Conservation (phyloP, 192 early-diverging fungal genomes). For the Diversispora eburnea region DNA sequence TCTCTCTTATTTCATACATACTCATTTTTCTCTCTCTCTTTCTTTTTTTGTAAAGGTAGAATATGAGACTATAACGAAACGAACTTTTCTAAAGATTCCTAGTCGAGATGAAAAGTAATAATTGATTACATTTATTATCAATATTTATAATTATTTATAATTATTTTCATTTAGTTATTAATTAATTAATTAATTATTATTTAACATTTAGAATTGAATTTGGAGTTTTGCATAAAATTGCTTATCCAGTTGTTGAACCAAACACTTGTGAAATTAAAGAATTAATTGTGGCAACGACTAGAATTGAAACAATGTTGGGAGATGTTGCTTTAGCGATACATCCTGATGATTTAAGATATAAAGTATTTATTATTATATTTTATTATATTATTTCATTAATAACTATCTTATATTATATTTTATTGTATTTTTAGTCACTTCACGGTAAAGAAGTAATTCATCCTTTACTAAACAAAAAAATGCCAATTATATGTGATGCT, state of each 20-base stretch:
- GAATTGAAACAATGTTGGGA: slow-evolving; percentile 97
- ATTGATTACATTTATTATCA: neutral
- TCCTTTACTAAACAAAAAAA: slow-evolving; percentile 69
- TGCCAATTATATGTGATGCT: slow-evolving; percentile 85
- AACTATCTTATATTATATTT: neutral
- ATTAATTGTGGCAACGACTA: slow-evolving; percentile 92
- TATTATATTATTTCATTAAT: neutral
- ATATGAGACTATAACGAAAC: slow-evolving; percentile 70
- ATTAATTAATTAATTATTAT: neutral
- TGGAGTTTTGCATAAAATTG: slow-evolving; percentile 86
- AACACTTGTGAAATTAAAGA: slow-evolving; percentile 47
- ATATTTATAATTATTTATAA: neutral
- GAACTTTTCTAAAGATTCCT: slow-evolving; percentile 69
- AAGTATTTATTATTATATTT: slow-evolving; percentile 37
- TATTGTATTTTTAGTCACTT: slow-evolving; percentile 32
- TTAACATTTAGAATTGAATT: slow-evolving; percentile 80
- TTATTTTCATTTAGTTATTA: neutral
- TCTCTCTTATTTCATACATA: too few species aligned
- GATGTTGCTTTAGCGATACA: slow-evolving; percentile 94
- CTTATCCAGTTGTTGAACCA: slow-evolving; percentile 79
- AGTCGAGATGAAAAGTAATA: slow-evolving; percentile 66
- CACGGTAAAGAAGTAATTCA: slow-evolving; percentile 73
- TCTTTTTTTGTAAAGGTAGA: slow-evolving; percentile 58
- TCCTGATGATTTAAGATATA: slow-evolving; percentile 82
- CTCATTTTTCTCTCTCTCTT: neutral